Evolutionary conservation across 225 moss, liverwort and hornwort species (phyloP).

Genomic region (Asterella californica): DNA sequence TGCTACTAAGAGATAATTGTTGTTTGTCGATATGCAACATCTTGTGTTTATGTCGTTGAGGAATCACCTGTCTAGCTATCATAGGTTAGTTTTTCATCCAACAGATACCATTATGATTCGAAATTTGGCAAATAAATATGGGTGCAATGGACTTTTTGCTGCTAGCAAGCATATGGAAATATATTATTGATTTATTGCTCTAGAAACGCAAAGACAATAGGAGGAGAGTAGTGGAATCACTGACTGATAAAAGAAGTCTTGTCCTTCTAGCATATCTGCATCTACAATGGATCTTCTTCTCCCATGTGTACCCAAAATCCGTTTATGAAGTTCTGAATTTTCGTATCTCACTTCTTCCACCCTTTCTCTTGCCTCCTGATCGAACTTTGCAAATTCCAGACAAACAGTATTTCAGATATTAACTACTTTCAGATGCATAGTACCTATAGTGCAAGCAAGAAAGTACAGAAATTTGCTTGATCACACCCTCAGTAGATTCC

Average conservation of each 20-base stretch:
- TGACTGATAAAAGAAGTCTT: constrained; percentile 66
- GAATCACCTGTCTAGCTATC: constrained; percentile 19
- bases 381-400: not conserved
- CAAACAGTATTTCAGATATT: no score
- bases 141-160: not conserved
- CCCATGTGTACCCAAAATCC: constrained; percentile 50
- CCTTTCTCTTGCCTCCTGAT: constrained; percentile 59
- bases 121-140: not conserved
- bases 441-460: not conserved
- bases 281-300: constrained; percentile 52
- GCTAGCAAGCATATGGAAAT: not conserved
- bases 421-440: not conserved
- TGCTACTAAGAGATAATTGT: not conserved
- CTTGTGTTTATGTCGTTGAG: constrained; percentile 4
- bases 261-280: constrained; percentile 75
- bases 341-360: constrained; percentile 43
- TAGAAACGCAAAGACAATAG: not conserved
- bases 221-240: constrained; percentile 35
- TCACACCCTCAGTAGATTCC: no score
- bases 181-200: not conserved
- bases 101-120: not conserved
- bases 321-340: constrained; percentile 66
- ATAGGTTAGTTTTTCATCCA: not conserved
- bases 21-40: not conserved
- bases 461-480: no score